A percentile compares a stretch with the other conserved stretches of the same genome.
Evolutionary conservation across 805 yeast genomes (phyloP).

Genomic region (Myxozyma kluyveri): DNA sequence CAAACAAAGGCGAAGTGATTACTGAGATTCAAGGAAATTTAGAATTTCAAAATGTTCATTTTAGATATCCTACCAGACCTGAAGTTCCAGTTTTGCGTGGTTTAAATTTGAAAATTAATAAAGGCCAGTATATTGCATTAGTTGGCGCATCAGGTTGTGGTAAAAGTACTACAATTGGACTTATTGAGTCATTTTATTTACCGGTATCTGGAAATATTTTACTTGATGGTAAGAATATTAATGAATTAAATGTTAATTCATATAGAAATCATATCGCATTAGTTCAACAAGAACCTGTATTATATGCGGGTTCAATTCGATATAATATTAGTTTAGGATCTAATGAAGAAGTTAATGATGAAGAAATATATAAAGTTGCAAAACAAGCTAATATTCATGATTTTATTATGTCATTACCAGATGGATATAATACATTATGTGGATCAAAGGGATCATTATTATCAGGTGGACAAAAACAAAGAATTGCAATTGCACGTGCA

Average conservation of each 20-base stretch:
- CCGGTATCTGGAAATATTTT: conserved; percentile 49
- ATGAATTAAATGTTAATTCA: conserved; percentile 55
- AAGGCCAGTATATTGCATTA: conserved; percentile 81
- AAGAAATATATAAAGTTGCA: conserved; percentile 45
- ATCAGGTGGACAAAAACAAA: conserved; percentile 65
- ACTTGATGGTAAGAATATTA: conserved; percentile 80
- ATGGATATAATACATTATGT: conserved; percentile 52
- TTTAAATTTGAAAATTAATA: conserved; percentile 46
- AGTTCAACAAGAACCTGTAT: conserved; percentile 55
- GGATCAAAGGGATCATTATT: conserved; percentile 50
- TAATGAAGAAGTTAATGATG: conserved; percentile 37
- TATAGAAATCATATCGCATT: conserved; percentile 56
- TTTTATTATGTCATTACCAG: conserved; percentile 53
- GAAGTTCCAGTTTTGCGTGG: conserved; percentile 33
- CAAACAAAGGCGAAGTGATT: conserved; percentile 32
- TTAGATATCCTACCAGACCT: conserved; percentile 37
- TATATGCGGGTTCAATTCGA: conserved; percentile 74
- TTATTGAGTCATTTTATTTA: conserved; percentile 57
- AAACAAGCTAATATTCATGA: conserved; percentile 51
- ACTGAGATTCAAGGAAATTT: conserved; percentile 51
- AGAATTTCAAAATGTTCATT: conserved; percentile 42
- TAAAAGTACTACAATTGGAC: conserved; percentile 47
- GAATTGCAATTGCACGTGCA: conserved; percentile 63
- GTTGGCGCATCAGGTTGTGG: conserved; percentile 82
- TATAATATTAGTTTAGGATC: conserved; percentile 60